phyloP scores from a whole-genome alignment of 768 basidiomycete genomes.

The Tricholoma flavovirens region DNA sequence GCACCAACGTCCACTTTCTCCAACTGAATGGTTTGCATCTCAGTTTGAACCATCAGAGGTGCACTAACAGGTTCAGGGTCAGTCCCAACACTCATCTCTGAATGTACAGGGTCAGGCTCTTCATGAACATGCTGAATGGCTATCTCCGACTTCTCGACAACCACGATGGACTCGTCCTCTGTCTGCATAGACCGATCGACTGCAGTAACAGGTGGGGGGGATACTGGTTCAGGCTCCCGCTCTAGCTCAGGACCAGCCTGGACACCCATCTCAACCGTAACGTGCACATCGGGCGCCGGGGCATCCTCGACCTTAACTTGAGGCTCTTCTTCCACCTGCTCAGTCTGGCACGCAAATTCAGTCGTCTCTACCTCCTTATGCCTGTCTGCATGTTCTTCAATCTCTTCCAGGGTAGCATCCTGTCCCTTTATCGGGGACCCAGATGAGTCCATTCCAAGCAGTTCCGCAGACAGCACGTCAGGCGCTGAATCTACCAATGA shows the following conservation, averaged over 20 bases:
- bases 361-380: conserved; percentile 45
- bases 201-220: conserved; percentile 14
- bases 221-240: conserved; percentile 19
- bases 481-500: conserved; percentile 63
- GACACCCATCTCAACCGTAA: conserved; percentile 34
- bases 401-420: conserved; percentile 28
- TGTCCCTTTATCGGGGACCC: conserved; percentile 38
- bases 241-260: conserved; percentile 34
- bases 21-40: conserved; percentile 32
- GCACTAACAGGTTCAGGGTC: conserved; percentile 22
- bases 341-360: conserved; percentile 67
- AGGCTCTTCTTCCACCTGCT: conserved; percentile 27
- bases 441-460: conserved; percentile 35
- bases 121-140: conserved; percentile 41
- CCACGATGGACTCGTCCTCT: conserved; percentile 33
- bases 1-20: conserved; percentile 27
- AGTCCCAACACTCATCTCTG: conserved; percentile 29
- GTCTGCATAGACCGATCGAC: conserved; percentile 44
- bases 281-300: conserved; percentile 17
- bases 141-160: conserved; percentile 35
- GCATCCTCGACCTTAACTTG: conserved; percentile 25
- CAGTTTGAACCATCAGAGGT: conserved; percentile 23
- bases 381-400: conserved; percentile 30
- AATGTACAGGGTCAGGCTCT: conserved; percentile 26
- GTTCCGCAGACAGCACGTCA: conserved; percentile 64